A percentile compares a stretch with the other conserved stretches of the same genome.
Evolutionary conservation across 805 yeast genomes (phyloP).

Genomic region (Saccharomycopsis babjevae): DNA sequence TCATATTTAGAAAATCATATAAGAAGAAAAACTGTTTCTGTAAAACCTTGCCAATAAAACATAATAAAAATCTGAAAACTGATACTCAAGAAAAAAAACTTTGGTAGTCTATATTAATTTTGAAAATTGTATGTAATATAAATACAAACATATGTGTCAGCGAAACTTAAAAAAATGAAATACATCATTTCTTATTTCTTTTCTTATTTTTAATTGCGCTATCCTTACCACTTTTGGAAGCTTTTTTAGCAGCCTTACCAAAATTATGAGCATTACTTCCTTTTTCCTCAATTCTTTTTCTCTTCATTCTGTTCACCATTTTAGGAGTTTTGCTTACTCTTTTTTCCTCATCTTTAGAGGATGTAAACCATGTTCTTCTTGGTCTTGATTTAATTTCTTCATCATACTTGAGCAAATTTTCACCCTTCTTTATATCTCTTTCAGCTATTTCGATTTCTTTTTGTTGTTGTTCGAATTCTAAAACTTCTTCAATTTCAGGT

Average conservation of each 20-base stretch:
- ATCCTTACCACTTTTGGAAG: neutral
- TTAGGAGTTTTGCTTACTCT: constrained; percentile 4
- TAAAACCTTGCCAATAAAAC: too few species aligned
- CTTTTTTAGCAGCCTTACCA: constrained; percentile 8
- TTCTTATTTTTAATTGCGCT: neutral
- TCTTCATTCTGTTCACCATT: constrained; percentile 14
- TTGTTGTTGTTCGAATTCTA: constrained; percentile 80
- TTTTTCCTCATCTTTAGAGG: constrained; percentile 4
- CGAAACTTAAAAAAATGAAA: too few species aligned
- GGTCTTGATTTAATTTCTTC: constrained; percentile 85
- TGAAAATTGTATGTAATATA: too few species aligned
- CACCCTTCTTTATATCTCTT: constrained; percentile 79
- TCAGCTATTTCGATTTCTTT: constrained; percentile 84
- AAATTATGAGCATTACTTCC: neutral
- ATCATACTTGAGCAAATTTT: constrained; percentile 68
- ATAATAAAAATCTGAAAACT: too few species aligned
- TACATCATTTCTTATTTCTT: neutral
- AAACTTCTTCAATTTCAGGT: constrained; percentile 59
- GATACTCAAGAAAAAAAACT: too few species aligned
- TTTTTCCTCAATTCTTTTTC: constrained; percentile 16
- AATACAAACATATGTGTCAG: too few species aligned
- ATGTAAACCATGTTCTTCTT: constrained; percentile 91
- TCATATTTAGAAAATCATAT: too few species aligned
- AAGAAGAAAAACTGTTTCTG: too few species aligned
- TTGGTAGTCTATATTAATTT: too few species aligned